Percentiles rank a stretch among this genome's conserved stretches.
phyloP scores from a whole-genome alignment of 164 flowering plant species.

The Nymphaea colorata region DNA sequence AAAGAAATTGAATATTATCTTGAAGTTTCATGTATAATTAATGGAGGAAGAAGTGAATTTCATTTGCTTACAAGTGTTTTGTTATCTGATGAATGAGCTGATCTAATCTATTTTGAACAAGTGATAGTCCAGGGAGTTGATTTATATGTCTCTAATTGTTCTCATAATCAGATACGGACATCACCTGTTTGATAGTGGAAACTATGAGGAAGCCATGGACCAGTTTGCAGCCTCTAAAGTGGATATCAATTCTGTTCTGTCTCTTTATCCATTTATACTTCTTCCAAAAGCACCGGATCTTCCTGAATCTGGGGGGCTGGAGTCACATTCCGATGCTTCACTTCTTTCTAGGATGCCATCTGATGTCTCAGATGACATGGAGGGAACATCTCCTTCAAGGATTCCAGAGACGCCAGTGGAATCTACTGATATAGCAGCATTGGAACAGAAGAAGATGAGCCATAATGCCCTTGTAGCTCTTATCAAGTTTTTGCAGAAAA shows the following conservation, averaged over 20 bases:
- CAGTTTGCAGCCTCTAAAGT: constrained; percentile 91
- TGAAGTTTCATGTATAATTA: too few species aligned
- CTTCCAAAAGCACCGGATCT: constrained; percentile 56
- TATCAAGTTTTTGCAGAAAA: constrained; percentile 83
- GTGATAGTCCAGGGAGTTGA: background rate
- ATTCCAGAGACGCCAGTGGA: constrained; percentile 22
- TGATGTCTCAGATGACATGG: constrained; percentile 86
- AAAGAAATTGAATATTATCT: too few species aligned
- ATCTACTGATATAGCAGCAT: constrained; percentile 44
- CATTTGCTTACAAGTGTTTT: too few species aligned
- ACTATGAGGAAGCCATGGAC: constrained; percentile 98
- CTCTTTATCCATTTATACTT: constrained; percentile 69
- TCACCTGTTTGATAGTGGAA: constrained; percentile 75
- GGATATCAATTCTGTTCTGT: constrained; percentile 81
- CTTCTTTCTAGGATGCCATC: constrained; percentile 80
- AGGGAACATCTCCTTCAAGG: constrained; percentile 28
- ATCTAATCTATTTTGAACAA: background rate
- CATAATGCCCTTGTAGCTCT: constrained; percentile 95
- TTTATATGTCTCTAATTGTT: background rate
- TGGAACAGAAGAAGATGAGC: constrained; percentile 76
- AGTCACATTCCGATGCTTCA: constrained; percentile 43
- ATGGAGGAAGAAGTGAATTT: too few species aligned
- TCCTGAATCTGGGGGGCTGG: constrained; percentile 55
- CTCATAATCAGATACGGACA: constrained; percentile 61
- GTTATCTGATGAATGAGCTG: too few species aligned